Evolutionary conservation across 257 asterid species (phyloP).

Genomic region (Przewalskia tangutica): DNA sequence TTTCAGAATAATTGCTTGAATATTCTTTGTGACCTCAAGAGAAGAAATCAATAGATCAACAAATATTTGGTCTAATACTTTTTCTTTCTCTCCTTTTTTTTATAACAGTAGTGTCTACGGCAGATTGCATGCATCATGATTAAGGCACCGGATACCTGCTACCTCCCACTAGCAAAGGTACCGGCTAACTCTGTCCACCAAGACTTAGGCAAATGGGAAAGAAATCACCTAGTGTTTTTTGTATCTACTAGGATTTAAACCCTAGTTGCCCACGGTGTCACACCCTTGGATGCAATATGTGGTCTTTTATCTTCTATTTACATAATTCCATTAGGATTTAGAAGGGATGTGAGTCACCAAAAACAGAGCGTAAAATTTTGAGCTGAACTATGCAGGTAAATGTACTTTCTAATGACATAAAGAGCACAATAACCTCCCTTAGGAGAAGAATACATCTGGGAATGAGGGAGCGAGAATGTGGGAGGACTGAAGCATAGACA

Average conservation of each 20-base stretch:
- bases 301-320: neutral
- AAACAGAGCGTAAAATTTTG: neutral
- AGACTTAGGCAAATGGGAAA: neutral
- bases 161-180: neutral
- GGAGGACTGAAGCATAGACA: neutral
- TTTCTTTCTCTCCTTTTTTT: neutral
- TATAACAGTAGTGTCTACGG: neutral
- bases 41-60: neutral
- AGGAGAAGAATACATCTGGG: neutral
- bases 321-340: neutral
- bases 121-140: neutral
- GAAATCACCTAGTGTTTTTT: neutral
- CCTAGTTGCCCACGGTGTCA: neutral
- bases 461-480: neutral
- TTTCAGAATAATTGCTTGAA: neutral
- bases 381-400: neutral
- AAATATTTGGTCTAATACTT: neutral
- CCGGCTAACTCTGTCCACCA: neutral
- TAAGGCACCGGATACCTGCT: neutral
- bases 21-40: neutral
- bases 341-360: neutral
- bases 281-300: neutral
- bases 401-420: neutral
- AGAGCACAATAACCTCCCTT: neutral
- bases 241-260: neutral